Percentiles rank a stretch among this genome's conserved stretches.
These are phyloP conservation scores for Calocera viscosa DNA, from an alignment of 768 basidiomycete genomes.

Conservation along the genomic window DNA sequence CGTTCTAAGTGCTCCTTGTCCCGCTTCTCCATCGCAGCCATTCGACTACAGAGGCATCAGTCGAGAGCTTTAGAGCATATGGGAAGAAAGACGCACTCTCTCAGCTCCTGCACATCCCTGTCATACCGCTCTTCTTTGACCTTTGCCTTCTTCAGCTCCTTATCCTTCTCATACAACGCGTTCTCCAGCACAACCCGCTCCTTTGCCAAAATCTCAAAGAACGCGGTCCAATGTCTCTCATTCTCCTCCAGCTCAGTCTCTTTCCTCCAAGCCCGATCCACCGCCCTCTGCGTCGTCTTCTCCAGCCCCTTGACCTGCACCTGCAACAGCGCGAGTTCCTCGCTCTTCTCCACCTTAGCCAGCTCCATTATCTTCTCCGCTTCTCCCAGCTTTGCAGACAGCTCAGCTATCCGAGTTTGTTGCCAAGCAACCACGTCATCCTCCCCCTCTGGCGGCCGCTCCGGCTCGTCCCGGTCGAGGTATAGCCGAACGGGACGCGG, in stretches of 20 bases:
- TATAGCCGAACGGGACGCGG: background rate
- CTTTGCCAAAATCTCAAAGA: background rate
- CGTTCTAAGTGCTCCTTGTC: background rate
- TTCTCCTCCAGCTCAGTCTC: background rate
- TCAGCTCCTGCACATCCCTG: background rate
- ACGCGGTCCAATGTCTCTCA: background rate
- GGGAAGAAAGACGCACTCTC: background rate
- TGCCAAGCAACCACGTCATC: background rate
- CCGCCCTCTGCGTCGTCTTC: background rate
- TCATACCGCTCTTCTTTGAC: background rate
- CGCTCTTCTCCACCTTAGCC: background rate
- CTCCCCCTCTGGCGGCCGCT: background rate
- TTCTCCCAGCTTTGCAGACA: background rate
- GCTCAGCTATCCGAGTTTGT: background rate
- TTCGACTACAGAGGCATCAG: background rate
- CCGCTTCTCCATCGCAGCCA: background rate
- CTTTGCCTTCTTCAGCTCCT: background rate
- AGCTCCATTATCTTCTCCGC: background rate
- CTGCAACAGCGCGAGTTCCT: background rate
- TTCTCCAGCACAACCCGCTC: background rate
- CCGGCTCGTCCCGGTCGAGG: background rate
- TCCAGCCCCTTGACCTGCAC: background rate
- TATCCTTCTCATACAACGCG: background rate
- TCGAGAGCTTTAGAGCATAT: background rate
- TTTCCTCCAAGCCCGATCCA: background rate